Evolutionary conservation across 345 rosid genomes (phyloP), one percentile per base, ranked within the genome.

Genomic region (Passiflora organensis): DNA sequence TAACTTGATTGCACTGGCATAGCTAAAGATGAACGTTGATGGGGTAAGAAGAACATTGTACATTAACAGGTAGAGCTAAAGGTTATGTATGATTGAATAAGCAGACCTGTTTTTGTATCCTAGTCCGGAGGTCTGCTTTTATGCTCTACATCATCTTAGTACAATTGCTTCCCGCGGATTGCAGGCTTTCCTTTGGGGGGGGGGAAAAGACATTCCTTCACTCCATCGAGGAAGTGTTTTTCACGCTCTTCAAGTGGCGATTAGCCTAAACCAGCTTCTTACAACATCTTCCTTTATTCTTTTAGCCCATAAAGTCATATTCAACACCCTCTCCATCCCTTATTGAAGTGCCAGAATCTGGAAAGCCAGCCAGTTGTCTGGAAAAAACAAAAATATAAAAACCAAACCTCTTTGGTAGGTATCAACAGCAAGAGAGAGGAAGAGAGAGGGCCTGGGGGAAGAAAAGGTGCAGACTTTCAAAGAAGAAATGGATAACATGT

Each of bases 401-500:
- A 22, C 53, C 15, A 36, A 28, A 19, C 9, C 15, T 24, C 46
- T 43, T 43, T 43, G n/a, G 20, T 17, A 6, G 44, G 46, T 42
- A 4, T 41, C 43, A 41, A 6, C 13, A 13, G 13, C 43, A 41
- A 41, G n/a, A 28, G 34, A 41, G 5, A 41, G n/a, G 43, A 9
- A 2, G 43, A 41, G 22, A 22, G 34, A 62, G 51, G 39, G 10
- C 25, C 6, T 10, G 21, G 56, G 37, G 9, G 24, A 2, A 25
- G 36, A 20, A 10, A 53, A 20, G 13, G 11, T n/a, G n/a, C n/a
- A 28, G 8, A 28, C 5, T 28, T 28, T 28, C 44, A 13, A 21
- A 28, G 22, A 25, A 21, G 58, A 24, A 20, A 85, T 87, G 97
- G 96, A 82, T 36, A 52, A 16, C 50, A 37, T 71, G 67, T 53